Base-by-base conservation (phyloP, 73 alveolate genomes). In the Paramecium bursaria region DNA sequence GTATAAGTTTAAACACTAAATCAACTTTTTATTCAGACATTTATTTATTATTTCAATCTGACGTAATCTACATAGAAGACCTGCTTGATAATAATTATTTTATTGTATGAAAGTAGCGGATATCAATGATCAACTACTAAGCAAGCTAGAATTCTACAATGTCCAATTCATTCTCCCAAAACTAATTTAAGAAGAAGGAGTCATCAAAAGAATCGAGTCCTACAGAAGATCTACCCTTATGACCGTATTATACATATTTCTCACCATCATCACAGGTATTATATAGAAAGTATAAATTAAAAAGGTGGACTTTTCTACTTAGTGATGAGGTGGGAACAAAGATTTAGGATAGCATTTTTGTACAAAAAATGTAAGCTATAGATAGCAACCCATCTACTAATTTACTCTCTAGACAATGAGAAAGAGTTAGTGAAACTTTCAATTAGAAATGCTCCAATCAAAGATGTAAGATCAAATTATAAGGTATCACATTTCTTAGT, bases 111-210 rank as follows among this genome's bases (percentile, higher is more conserved):
- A 57, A 57, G 49, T 57, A 57, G 15, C 49, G n/a, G n/a, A n/a
- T n/a, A n/a, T n/a, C n/a, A n/a, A 67, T 3, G 82, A 67, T 39
- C 22, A 31, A 42, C 33, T 67, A 47, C 44, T 67, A 67, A 39
- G 39, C 33, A 19, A 35, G 10, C 60, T 67, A 25, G 82, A 67
- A 19, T 67, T 67, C 44, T 42, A 79, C 51, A n/a, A 30, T 6
- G 74, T 79, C 11, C n/a, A 54, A 30, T 79, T 79, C 42, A 14
- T 19, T 13, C 29, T 79, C 27, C 89, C 89, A 15, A 23, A 55
- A 44, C 29, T 39, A 19, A 53, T 79, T 10, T 54, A 79, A 79
- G 89, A 79, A 44, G 89, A 79, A 54, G 89, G 89, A 4, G 74
- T 79, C 9, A 79, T 79, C 6, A 29, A 33, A 13, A 15, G 22